Conservation (phyloP, 352 stramenopile species). For the Phytophthora ramorum region DNA sequence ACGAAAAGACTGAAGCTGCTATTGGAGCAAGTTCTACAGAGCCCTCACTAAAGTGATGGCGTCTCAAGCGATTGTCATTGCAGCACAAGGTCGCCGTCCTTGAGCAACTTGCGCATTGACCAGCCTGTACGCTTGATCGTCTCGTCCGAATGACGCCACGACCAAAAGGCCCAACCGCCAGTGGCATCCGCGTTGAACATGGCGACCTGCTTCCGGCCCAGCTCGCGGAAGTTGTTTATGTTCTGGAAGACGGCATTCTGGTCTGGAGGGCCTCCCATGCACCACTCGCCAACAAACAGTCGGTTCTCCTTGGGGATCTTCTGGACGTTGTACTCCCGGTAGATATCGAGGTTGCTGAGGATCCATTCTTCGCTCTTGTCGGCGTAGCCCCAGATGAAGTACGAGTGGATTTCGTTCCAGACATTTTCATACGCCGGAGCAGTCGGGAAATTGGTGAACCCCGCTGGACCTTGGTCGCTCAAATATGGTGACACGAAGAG, state of each 20-base stretch:
- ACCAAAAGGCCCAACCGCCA: no score
- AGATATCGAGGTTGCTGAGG: conserved; percentile 24
- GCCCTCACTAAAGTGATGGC: no score
- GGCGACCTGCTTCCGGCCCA: conserved; percentile 38
- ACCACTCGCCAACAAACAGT: conserved; percentile 63
- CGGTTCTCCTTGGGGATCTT: no score
- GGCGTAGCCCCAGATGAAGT: conserved; percentile 56
- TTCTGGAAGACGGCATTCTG: conserved; percentile 34
- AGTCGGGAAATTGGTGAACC: no score
- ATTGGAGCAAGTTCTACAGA: no score
- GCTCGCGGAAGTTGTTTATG: conserved; percentile 22
- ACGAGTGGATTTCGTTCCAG: conserved; percentile 64
- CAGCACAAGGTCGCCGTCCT: neutral
- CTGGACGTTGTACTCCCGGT: no score
- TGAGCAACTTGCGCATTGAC: conserved; percentile 19
- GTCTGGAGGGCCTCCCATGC: conserved; percentile 37
- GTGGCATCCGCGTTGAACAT: conserved; percentile 31
- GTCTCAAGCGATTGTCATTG: no score
- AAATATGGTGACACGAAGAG: conserved; percentile 53
- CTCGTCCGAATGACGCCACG: conserved; percentile 54
- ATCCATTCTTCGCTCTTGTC: conserved; percentile 26
- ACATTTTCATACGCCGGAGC: conserved; percentile 49
- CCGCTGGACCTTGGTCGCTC: conserved; percentile 38
- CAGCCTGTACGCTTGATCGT: conserved; percentile 38
- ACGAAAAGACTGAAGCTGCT: no score